Base-by-base conservation (phyloP, 176 grass and related monocot genomes). In the Hsuehochloa calcarea region DNA sequence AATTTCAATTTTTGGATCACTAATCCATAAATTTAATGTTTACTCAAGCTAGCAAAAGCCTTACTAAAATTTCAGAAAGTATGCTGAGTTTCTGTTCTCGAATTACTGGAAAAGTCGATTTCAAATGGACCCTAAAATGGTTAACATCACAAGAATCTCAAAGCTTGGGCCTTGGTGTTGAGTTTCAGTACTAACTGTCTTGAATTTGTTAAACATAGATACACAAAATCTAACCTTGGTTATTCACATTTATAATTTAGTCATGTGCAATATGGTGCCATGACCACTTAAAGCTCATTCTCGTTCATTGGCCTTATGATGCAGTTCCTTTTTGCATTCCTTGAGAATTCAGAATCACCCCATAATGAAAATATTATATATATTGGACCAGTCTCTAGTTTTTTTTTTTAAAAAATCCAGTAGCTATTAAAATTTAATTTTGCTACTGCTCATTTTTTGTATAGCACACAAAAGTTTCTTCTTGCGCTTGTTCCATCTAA, bases 401-500 rank as follows among this genome's bases (percentile, higher is more conserved):
- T 51, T 27, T 65, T 70, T 16, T 43, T 37, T 4, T n/a, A n/a
- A 29, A 29, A 29, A 23, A 56, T 40, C 43, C 39, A 46, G 0
- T 55, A 40, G 25, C 46, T 67, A 25, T 67, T 67, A 50, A 16
- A 85, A 49, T 85, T 29, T 23, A 58, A 29, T 50, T 54, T 89
- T 80, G 29, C 5, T 79, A 25, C 22, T 68, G n/a, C 39, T 75
- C 8, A 66, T 51, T 89, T 13, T 29, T 40, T 43, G 13, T 40
- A 34, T 75, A 80, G 10, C 45, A 41, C 25, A 52, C 2, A 43
- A 63, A 43, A 34, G 23, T 85, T 49, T 15, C 43, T 54, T 79
- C 26, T 85, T 73, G 19, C 29, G 39, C 12, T 73, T 86, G 19
- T 86, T 84, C 46, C 16, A 22, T 72, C 73, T 92, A 64, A 85